Conservation (phyloP, 345 rosid species). For the Gossypium arboreum region DNA sequence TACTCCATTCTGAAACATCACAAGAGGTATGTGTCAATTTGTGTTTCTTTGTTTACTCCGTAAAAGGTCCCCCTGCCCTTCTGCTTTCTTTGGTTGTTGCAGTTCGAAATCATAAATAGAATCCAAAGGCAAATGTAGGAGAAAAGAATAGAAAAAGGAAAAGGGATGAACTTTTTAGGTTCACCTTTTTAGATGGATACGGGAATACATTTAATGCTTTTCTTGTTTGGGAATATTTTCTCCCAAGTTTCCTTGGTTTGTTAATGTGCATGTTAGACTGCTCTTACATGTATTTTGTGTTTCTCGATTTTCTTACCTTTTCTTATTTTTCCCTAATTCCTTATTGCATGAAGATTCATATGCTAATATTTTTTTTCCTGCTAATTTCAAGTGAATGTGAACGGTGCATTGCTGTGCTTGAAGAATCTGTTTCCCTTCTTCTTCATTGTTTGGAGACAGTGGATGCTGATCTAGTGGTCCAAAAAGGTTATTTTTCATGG, state of each 20-base stretch:
- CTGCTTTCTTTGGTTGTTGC: not conserved
- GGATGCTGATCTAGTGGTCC: conserved; percentile 27
- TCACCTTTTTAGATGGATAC: not conserved
- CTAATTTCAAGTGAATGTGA: conserved; percentile 59
- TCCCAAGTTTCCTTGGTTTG: not conserved
- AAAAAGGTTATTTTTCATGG: conserved; percentile 43
- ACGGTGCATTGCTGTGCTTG: conserved; percentile 60
- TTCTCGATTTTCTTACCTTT: not conserved
- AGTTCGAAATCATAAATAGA: conserved; percentile 5
- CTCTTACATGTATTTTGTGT: conserved; percentile 1
- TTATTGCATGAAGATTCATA: not conserved
- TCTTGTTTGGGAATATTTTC: conserved; percentile 3
- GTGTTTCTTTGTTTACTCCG: not conserved
- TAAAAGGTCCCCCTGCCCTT: not conserved
- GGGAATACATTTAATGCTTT: not conserved
- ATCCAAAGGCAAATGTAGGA: not conserved
- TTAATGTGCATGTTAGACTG: not conserved
- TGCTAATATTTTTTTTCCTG: conserved; percentile 23
- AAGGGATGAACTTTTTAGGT: not conserved
- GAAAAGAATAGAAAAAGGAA: not conserved
- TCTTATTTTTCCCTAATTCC: not conserved
- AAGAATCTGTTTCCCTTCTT: conserved; percentile 62
- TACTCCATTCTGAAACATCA: conserved; percentile 77
- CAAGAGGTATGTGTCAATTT: conserved; percentile 46
- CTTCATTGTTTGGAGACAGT: conserved; percentile 70